Conservation (phyloP, 2,329 filamentous ascomycete species). For the Chalaropsis thielavioides region DNA sequence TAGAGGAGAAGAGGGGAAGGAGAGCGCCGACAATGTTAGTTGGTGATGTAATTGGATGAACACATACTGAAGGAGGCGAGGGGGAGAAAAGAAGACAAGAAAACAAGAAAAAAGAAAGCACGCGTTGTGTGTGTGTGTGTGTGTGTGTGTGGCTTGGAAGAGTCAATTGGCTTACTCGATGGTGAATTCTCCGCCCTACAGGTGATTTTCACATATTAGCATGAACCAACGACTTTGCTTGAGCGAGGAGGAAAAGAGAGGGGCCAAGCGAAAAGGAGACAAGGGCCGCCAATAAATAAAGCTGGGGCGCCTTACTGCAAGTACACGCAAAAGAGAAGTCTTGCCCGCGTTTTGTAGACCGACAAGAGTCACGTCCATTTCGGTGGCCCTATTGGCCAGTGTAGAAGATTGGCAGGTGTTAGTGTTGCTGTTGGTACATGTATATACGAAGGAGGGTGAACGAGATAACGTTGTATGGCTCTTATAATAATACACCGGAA, state of each 20-base stretch:
- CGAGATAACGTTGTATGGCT: too few relatives aligned
- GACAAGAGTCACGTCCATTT: slow-evolving; percentile 99
- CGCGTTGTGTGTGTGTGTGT: neutral
- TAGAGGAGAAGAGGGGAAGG: slow-evolving; percentile 22
- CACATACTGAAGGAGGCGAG: slow-evolving; percentile 18
- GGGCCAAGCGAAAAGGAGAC: neutral
- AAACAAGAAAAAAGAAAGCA: neutral
- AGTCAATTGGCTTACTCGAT: slow-evolving; percentile 62
- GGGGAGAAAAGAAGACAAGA: neutral
- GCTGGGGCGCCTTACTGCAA: slow-evolving; percentile 59
- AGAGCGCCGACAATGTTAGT: slow-evolving; percentile 5
- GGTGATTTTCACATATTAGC: neutral
- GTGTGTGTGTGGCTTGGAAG: neutral
- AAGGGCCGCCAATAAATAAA: neutral
- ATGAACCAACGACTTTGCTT: neutral
- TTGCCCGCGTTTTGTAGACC: slow-evolving; percentile 97
- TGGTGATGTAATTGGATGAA: neutral
- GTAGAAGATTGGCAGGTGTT: too few relatives aligned
- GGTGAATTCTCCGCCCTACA: slow-evolving; percentile 90
- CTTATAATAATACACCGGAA: too few relatives aligned
- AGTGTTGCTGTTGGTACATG: neutral
- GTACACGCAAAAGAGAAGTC: slow-evolving; percentile 81
- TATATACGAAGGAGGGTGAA: too few relatives aligned
- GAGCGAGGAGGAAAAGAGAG: neutral
- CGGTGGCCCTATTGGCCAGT: slow-evolving; percentile 60